Evolutionary conservation across 805 yeast species (phyloP), one percentile per base, ranked within the genome.

Genomic region (Kodamaea kakaduensis): DNA sequence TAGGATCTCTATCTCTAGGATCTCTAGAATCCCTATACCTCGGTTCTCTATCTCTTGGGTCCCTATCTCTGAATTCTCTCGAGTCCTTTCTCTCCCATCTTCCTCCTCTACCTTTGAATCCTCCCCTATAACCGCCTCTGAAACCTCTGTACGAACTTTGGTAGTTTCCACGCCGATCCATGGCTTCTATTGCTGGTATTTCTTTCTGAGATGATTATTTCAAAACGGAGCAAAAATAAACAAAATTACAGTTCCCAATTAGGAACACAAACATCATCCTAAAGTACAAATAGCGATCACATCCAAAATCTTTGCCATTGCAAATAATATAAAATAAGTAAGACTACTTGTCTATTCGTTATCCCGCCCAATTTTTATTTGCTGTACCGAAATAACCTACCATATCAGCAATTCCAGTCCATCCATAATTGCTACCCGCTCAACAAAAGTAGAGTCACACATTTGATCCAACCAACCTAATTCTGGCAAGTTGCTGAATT

Each of bases 61-160:
- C 24, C 18, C 31, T 28, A 28, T 34, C 37, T 21, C 27, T 33
- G 7, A 16, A 20, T 15, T 31, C 32, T 29, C 24, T 12, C 6
- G 21, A 25, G 14, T 13, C 12, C 29, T 16, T 9, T 26, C 8
- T 26, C 18, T 26, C 29, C 17, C 33, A 19, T 5, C 20, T 30
- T 5, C 37, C 31, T 16, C 45, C 47, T 34, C 49, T 34, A 16
- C 55, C 54, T 20, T 58, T 44, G 37, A 44, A 46, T 2, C 48
- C 52, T n/a, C 48, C 51, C 36, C 54, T 32, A 26, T 50, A 44
- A 7, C 43, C 40, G 18, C 48, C 53, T 31, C 52, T 41, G 26
- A 43, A 37, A 16, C 46, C 31, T 3, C 51, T 18, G 17, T 23
- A 18, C 26, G 15, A 16, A 16, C 32, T 21, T 7, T 34, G 32